Conservation (phyloP, 345 rosid species). For the Eucalyptus polyanthemos region DNA sequence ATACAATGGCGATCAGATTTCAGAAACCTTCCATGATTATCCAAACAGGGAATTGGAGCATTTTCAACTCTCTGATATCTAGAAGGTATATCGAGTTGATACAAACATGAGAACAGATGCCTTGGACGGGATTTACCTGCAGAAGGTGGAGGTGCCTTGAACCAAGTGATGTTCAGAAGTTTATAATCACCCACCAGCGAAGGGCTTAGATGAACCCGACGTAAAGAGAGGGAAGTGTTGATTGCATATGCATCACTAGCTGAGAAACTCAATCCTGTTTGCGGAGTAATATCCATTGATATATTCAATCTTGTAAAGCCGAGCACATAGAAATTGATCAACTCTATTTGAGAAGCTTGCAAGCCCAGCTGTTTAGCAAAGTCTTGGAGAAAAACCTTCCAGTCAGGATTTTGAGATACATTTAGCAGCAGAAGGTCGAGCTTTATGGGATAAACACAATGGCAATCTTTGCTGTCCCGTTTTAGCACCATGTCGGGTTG, state of each 20-base stretch:
- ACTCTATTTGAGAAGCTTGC: slow-evolving; percentile 66
- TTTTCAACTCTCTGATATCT: background rate
- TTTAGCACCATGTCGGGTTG: slow-evolving; percentile 63
- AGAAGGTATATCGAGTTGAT: background rate
- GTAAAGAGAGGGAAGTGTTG: slow-evolving; percentile 61
- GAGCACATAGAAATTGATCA: slow-evolving; percentile 70
- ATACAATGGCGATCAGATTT: background rate
- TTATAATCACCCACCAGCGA: slow-evolving; percentile 70
- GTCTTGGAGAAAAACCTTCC: slow-evolving; percentile 52
- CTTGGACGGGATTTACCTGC: slow-evolving; percentile 35
- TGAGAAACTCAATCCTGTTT: slow-evolving; percentile 73
- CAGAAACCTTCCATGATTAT: background rate
- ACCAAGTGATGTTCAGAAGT: slow-evolving; percentile 86
- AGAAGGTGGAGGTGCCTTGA: slow-evolving; percentile 64
- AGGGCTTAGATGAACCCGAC: slow-evolving; percentile 59
- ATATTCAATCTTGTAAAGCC: slow-evolving; percentile 69
- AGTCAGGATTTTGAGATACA: slow-evolving; percentile 69
- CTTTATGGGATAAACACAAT: slow-evolving; percentile 97
- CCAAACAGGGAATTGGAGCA: background rate
- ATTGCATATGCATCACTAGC: slow-evolving; percentile 56
- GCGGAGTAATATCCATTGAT: slow-evolving; percentile 91
- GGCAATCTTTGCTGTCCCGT: slow-evolving; percentile 61
- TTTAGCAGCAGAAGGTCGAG: slow-evolving; percentile 87
- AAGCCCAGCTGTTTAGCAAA: slow-evolving; percentile 78
- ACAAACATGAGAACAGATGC: background rate